Conservation (phyloP, 768 basidiomycete genomes). For the Cystoderma amianthinum region DNA sequence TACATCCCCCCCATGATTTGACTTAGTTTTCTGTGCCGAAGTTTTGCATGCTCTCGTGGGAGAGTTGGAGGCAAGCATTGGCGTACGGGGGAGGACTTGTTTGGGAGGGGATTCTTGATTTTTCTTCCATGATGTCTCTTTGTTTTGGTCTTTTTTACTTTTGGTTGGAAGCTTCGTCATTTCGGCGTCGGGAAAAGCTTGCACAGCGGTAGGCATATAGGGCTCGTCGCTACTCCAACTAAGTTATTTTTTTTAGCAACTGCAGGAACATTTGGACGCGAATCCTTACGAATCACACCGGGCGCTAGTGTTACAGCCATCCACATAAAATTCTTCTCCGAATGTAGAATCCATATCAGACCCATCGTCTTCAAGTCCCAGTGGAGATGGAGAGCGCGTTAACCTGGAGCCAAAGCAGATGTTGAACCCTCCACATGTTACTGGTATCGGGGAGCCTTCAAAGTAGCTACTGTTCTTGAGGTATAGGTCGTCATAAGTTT, state of each 20-base stretch:
- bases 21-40: not conserved
- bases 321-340: not conserved
- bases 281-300: not conserved
- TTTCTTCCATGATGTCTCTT: too few species aligned
- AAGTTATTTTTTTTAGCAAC: not conserved
- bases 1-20: constrained; percentile 25
- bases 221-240: too few species aligned
- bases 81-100: not conserved
- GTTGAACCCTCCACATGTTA: not conserved
- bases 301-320: not conserved
- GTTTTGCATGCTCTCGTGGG: not conserved
- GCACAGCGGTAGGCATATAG: too few species aligned
- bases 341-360: not conserved
- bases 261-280: not conserved
- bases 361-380: not conserved
- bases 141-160: too few species aligned
- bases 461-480: not conserved
- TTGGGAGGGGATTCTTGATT: not conserved
- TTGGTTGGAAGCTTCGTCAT: too few species aligned
- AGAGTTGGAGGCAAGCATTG: not conserved
- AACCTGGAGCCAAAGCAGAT: not conserved
- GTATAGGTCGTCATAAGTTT: not conserved
- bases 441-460: not conserved
- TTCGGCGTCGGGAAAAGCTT: too few species aligned
- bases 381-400: not conserved